Evolutionary conservation across 768 basidiomycete genomes (phyloP).

Genomic region (Porphyrellus cyaneotinctus): DNA sequence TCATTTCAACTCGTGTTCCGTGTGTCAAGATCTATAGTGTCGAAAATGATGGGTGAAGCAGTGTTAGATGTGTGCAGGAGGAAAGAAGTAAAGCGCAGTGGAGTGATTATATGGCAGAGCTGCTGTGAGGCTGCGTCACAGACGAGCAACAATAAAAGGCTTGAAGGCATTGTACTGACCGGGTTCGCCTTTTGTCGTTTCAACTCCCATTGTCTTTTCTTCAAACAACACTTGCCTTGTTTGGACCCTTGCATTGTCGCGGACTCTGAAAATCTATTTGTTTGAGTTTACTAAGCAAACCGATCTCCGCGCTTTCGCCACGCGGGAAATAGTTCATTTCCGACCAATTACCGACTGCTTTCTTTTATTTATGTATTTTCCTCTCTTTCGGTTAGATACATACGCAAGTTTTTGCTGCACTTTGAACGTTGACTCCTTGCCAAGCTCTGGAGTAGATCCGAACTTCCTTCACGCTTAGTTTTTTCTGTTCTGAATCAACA

Average conservation of each 20-base stretch:
- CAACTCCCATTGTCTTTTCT: conserved; percentile 25
- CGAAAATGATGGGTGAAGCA: conserved; percentile 2
- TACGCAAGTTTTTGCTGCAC: background rate
- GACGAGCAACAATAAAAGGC: conserved; percentile 16
- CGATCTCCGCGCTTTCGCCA: background rate
- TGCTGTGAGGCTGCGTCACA: background rate
- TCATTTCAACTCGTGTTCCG: conserved; percentile 21
- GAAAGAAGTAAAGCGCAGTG: background rate
- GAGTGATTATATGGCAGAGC: conserved; percentile 16
- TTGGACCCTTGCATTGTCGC: conserved; percentile 18
- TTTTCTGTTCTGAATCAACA: background rate
- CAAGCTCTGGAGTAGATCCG: no score
- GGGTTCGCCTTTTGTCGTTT: conserved; percentile 22
- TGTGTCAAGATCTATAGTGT: background rate
- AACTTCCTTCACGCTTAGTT: background rate
- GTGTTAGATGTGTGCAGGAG: conserved; percentile 1
- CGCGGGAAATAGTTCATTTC: background rate
- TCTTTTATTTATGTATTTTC: background rate
- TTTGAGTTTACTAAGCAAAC: conserved; percentile 11
- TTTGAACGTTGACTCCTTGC: background rate
- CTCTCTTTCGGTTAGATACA: no score
- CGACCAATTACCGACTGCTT: background rate
- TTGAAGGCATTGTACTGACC: conserved; percentile 4
- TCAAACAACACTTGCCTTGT: conserved; percentile 22
- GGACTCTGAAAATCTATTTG: conserved; percentile 11